phyloP scores from a whole-genome alignment of 2,329 filamentous ascomycete genomes.

The Akanthomyces dipterigenus region DNA sequence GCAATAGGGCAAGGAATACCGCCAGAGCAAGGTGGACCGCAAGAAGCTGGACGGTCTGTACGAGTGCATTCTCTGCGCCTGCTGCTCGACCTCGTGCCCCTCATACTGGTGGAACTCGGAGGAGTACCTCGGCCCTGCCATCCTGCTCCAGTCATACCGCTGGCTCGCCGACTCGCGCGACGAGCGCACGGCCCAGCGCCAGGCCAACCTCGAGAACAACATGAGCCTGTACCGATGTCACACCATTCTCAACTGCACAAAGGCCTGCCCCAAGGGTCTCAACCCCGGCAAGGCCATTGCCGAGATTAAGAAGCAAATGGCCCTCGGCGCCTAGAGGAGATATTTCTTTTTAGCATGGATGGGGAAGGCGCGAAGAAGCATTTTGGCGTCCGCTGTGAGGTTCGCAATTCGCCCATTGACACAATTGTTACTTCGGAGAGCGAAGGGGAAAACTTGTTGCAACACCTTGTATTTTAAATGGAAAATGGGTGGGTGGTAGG shows the following conservation, averaged over 20 bases:
- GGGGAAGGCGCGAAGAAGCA: background rate
- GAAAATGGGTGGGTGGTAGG: background rate
- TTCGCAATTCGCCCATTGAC: background rate
- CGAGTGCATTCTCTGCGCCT: constrained; percentile 98
- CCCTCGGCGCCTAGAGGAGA: constrained; percentile 35
- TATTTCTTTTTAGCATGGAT: background rate
- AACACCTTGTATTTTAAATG: background rate
- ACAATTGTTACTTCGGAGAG: background rate
- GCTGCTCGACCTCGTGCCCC: constrained; percentile 98
- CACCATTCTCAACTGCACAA: constrained; percentile 97
- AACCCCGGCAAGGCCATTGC: constrained; percentile 95
- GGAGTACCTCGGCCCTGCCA: constrained; percentile 94
- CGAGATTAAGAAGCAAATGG: constrained; percentile 97
- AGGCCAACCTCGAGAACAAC: constrained; percentile 89
- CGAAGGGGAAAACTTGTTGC: background rate
- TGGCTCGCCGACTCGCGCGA: constrained; percentile 96
- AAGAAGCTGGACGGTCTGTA: constrained; percentile 97
- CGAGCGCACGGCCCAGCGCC: constrained; percentile 79
- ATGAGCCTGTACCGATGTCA: constrained; percentile 99
- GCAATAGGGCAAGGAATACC: constrained; percentile 77
- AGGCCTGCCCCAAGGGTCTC: constrained; percentile 95
- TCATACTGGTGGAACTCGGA: constrained; percentile 99
- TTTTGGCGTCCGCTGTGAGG: background rate
- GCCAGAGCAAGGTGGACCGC: constrained; percentile 85
- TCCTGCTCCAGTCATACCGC: constrained; percentile 95